Conservation (phyloP, 805 yeast species). For the Clavispora santaluciae region DNA sequence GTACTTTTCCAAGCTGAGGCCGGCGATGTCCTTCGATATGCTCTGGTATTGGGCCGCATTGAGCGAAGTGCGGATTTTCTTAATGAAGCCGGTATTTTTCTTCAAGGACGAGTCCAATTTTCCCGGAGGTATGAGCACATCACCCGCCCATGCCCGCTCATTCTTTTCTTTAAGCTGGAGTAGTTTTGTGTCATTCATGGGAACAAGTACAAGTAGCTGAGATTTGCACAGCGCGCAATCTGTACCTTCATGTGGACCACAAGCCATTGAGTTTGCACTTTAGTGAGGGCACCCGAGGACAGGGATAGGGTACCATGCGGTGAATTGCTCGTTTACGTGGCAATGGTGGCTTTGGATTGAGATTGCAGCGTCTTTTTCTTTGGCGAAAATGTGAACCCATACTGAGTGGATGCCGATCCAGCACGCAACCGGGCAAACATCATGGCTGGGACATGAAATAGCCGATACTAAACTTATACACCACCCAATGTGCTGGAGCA, state of each 20-base stretch:
- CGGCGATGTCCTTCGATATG: constrained; percentile 55
- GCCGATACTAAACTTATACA: too few relatives aligned
- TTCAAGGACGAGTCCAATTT: constrained; percentile 73
- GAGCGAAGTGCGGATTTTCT: constrained; percentile 56
- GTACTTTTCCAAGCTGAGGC: constrained; percentile 68
- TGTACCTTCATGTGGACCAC: background rate
- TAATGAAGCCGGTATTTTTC: constrained; percentile 76
- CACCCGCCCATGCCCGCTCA: constrained; percentile 50
- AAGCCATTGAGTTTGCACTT: too few relatives aligned
- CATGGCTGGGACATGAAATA: too few relatives aligned
- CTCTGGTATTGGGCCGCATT: constrained; percentile 44
- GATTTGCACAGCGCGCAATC: background rate
- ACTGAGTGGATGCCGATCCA: too few relatives aligned
- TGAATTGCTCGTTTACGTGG: too few relatives aligned
- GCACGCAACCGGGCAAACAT: too few relatives aligned
- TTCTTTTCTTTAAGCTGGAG: constrained; percentile 3
- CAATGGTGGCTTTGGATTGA: too few relatives aligned
- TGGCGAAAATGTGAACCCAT: too few relatives aligned
- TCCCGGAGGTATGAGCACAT: constrained; percentile 12
- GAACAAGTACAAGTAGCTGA: background rate
- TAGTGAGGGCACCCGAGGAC: too few relatives aligned
- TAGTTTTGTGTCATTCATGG: background rate
- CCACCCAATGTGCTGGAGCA: too few relatives aligned
- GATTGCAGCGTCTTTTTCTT: too few relatives aligned
- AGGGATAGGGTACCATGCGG: too few relatives aligned